Base-by-base conservation (phyloP, 1,139 yeast genomes). In the Kluyveromyces sp. region DNA sequence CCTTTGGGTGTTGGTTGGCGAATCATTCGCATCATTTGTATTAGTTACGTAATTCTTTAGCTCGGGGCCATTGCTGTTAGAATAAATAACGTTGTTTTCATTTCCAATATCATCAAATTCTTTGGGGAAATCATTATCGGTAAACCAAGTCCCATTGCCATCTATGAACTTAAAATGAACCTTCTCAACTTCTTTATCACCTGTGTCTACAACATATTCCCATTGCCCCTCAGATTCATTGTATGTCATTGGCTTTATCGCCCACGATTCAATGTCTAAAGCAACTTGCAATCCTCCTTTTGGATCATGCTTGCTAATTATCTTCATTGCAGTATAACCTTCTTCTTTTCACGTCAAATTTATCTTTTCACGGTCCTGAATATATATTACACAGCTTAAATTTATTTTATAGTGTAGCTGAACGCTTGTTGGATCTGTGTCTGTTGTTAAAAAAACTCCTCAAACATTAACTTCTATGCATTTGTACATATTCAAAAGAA, bases 101-200 rank as follows among this genome's bases (percentile, higher is more conserved):
- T 72, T 79, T 34, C 83, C 86, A 38, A 66, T 57, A 10, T 68
- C 77, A 58, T 81, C 87, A 4, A 67, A 64, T 50, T 73, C 72
- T 38, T 70, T 63, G 43, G 69, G 67, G 56, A 74, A 77, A 33
- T 66, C 55, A 10, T 69, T 64, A 45, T 75, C 73, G 10, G 75
- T 72, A 45, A 66, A 60, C 88, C 88, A 81, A 41, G 73, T 77
- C 26, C 79, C 84, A 54, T 79, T 45, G 26, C 54, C 57, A 42
- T 59, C 64, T 40, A 63, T 54, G 43, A 63, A 63, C 47, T 63
- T 63, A 48, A 61, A 63, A 48, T 54, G 58, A 21, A 60, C 45
- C 32, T 52, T 54, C 7, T 39, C 40, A n/a, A 44, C 41, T 27
- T 49, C 50, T 37, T 51, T 41, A 15, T 45, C 39, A 3, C 47